phyloP scores from a whole-genome alignment of 108 stramenopile genomes.

The Heterococcus sp. region DNA sequence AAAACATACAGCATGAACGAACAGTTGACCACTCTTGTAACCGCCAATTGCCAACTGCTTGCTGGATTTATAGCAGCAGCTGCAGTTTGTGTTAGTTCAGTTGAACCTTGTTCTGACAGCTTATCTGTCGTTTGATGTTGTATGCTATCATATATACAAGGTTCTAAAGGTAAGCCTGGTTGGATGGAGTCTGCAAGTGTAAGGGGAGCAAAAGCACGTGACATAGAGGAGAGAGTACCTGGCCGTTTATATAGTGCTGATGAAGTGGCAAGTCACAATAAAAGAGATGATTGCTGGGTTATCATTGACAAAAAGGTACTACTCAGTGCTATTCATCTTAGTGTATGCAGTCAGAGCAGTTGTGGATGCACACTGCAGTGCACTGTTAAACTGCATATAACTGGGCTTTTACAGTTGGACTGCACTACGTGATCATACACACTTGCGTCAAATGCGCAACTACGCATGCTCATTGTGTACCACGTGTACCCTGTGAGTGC shows the following conservation, averaged over 20 bases:
- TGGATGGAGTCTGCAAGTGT: not conserved
- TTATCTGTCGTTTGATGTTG: too few relatives aligned
- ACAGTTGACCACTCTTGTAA: too few relatives aligned
- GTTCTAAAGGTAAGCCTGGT: too few relatives aligned
- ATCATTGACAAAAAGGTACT: not conserved
- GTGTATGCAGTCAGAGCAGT: not conserved
- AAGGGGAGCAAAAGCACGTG: not conserved
- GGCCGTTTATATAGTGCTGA: not conserved
- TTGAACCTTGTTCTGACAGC: too few relatives aligned
- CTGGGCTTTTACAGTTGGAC: not conserved
- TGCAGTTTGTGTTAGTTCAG: too few relatives aligned
- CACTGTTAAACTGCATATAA: not conserved
- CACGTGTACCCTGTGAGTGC: not conserved
- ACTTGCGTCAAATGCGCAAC: too few relatives aligned
- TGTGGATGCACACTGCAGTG: not conserved
- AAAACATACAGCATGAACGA: too few relatives aligned
- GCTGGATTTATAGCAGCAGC: too few relatives aligned
- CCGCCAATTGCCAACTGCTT: too few relatives aligned
- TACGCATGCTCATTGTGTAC: too few relatives aligned
- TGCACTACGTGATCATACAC: not conserved
- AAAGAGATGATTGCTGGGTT: not conserved
- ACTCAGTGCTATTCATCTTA: not conserved
- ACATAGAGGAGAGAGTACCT: not conserved
- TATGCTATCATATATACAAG: too few relatives aligned
- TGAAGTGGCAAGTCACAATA: not conserved